A percentile compares a stretch with the other conserved stretches of the same genome.
phyloP scores from a whole-genome alignment of 1,284 basidiomycete species.

The Coniferiporia weirii region DNA sequence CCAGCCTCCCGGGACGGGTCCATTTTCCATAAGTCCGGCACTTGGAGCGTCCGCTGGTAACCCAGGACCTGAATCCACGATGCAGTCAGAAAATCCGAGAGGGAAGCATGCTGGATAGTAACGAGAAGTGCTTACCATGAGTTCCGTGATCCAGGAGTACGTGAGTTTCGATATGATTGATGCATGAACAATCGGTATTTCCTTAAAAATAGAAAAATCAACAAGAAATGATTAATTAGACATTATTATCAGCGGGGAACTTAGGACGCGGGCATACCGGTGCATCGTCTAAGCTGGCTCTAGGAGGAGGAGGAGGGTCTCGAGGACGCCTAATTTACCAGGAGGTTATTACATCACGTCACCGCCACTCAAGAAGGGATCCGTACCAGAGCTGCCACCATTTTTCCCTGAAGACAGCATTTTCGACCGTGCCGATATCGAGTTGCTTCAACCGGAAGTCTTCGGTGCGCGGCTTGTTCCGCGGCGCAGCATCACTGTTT shows the following conservation, averaged over 20 bases:
- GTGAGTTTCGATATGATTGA: constrained; percentile 55
- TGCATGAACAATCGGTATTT: constrained; percentile 54
- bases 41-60: constrained; percentile 68
- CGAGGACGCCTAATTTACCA: constrained; percentile 45
- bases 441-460: constrained; percentile 29
- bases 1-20: constrained; percentile 48
- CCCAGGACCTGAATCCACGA: constrained; percentile 39
- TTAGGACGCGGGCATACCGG: constrained; percentile 28
- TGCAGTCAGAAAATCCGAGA: neutral
- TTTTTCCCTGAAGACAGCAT: constrained; percentile 35
- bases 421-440: constrained; percentile 40
- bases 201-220: constrained; percentile 24
- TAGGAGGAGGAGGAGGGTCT: constrained; percentile 53
- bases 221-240: neutral
- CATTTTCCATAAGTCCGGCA: constrained; percentile 70
- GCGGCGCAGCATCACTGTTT: neutral
- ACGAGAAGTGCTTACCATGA: constrained; percentile 46
- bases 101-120: neutral
- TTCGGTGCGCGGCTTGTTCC: constrained; percentile 1
- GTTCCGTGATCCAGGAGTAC: constrained; percentile 61
- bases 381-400: constrained; percentile 46
- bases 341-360: neutral
- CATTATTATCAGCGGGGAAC: neutral
- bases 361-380: neutral
- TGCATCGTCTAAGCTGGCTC: constrained; percentile 52